phyloP scores from a whole-genome alignment of 164 flowering plant genomes.

The Sextonia rubra region DNA sequence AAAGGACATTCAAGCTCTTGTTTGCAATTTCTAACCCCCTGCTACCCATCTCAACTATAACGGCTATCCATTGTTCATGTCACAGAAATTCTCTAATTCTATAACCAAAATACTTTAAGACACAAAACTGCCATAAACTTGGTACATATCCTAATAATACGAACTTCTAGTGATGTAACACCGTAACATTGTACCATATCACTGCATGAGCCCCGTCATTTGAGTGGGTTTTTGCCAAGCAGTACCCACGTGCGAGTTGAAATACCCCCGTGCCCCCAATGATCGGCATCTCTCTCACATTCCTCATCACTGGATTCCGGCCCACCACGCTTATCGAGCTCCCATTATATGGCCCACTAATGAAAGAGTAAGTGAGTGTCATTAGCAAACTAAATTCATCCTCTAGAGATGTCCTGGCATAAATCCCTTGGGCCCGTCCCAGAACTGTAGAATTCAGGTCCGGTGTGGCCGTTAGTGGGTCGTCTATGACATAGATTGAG shows the following conservation, averaged over 20 bases:
- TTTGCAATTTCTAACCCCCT: no score
- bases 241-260: conserved; percentile 35
- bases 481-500: conserved; percentile 23
- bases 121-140: background rate
- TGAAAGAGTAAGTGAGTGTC: conserved; percentile 19
- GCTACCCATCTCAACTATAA: no score
- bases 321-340: conserved; percentile 38
- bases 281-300: conserved; percentile 35
- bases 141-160: background rate
- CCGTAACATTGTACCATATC: conserved; percentile 30
- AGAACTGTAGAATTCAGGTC: conserved; percentile 20
- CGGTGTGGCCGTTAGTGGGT: conserved; percentile 26
- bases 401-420: conserved; percentile 23
- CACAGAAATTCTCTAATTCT: background rate
- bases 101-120: background rate
- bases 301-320: conserved; percentile 30
- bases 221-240: conserved; percentile 22
- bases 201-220: conserved; percentile 18
- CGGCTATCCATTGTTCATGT: background rate
- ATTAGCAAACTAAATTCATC: conserved; percentile 16
- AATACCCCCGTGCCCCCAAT: conserved; percentile 45
- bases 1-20: no score
- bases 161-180: conserved; percentile 16
- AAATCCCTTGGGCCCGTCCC: conserved; percentile 37
- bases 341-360: conserved; percentile 28